These are phyloP conservation scores for Parasitella parasitica DNA, from an alignment of 371 early-diverging fungal species.

Conservation along the genomic window DNA sequence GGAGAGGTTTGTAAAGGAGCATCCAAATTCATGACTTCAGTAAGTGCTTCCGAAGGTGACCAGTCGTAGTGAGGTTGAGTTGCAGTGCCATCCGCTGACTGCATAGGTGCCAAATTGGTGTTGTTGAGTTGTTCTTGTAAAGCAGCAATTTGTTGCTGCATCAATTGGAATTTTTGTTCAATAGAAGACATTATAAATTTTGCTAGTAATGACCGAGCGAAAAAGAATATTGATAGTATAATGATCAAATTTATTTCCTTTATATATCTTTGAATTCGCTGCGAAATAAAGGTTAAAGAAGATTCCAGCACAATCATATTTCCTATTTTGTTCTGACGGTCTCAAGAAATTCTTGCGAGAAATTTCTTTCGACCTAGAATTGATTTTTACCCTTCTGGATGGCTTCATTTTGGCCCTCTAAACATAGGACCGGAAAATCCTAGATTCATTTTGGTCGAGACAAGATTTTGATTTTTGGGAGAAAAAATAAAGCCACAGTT, in stretches of 20 bases:
- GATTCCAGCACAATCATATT: conserved; percentile 7
- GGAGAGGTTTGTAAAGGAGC: background rate
- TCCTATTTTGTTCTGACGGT: no score
- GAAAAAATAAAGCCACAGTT: no score
- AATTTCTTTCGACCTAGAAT: no score
- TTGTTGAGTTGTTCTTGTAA: background rate
- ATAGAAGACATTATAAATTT: background rate
- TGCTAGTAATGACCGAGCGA: conserved; percentile 11
- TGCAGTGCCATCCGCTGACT: conserved; percentile 6
- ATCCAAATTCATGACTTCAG: background rate
- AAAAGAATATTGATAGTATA: conserved; percentile 5
- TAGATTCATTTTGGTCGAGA: no score
- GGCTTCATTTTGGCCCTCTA: no score
- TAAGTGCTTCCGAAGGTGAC: conserved; percentile 1
- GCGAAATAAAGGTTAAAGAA: conserved; percentile 1
- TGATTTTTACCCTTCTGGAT: no score
- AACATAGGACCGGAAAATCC: no score
- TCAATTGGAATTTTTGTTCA: background rate
- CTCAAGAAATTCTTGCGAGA: no score
- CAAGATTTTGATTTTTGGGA: no score
- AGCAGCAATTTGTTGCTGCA: conserved; percentile 3
- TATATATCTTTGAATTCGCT: background rate
- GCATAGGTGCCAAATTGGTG: background rate
- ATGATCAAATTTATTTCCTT: background rate
- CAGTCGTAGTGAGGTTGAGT: conserved; percentile 14